These are phyloP conservation scores for Daldinia grandis DNA, from an alignment of 495 filamentous ascomycete species.

Conservation along the genomic window DNA sequence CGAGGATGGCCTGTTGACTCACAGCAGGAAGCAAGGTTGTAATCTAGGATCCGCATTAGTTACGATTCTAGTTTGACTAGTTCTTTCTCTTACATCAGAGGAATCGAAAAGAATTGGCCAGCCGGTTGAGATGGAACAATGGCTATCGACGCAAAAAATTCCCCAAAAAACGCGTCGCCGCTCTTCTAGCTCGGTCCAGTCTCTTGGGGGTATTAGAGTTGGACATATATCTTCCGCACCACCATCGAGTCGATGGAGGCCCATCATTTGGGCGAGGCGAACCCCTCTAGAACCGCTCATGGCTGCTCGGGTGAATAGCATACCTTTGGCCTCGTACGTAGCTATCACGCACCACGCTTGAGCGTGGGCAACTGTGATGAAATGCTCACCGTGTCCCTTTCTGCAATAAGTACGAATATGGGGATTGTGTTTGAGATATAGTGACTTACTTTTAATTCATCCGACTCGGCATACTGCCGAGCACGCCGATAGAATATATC, in stretches of 20 bases:
- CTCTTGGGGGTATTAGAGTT: conserved; percentile 48
- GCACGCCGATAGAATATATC: conserved; percentile 58
- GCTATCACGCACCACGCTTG: conserved; percentile 57
- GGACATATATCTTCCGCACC: conserved; percentile 47
- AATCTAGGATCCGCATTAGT: conserved; percentile 42
- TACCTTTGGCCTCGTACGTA: conserved; percentile 52
- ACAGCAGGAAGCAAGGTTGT: conserved; percentile 56
- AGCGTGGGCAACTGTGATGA: conserved; percentile 56
- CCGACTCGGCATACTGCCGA: conserved; percentile 58
- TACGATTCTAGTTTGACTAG: not conserved
- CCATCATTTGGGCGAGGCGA: conserved; percentile 57
- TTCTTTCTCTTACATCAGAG: conserved; percentile 44
- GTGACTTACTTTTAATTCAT: conserved; percentile 55
- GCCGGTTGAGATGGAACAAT: conserved; percentile 56
- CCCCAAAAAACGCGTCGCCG: conserved; percentile 63
- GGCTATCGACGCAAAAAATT: conserved; percentile 60
- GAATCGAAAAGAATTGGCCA: conserved; percentile 57
- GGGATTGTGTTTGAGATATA: not conserved
- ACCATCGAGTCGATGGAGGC: conserved; percentile 57
- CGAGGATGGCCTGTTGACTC: conserved; percentile 9
- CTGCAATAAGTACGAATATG: conserved; percentile 4
- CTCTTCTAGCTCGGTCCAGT: conserved; percentile 62
- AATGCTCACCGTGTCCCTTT: conserved; percentile 55
- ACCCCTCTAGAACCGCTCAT: conserved; percentile 55
- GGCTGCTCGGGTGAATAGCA: conserved; percentile 55